A percentile compares a stretch with the other conserved stretches of the same genome.
Conservation (phyloP, 2,329 filamentous ascomycete genomes). For the Trichoderma sp. region DNA sequence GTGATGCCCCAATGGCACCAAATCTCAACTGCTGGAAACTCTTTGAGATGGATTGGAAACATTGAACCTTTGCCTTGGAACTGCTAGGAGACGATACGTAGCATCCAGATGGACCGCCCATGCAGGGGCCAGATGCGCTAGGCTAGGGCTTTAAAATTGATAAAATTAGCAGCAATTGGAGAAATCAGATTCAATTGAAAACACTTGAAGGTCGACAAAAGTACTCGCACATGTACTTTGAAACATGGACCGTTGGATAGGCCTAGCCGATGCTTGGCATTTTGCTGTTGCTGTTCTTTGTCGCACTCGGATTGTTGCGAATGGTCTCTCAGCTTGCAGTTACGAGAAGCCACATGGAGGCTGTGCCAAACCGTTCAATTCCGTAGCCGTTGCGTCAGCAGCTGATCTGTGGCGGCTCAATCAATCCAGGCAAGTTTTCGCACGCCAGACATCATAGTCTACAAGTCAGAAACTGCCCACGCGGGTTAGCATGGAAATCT, state of each 20-base stretch:
- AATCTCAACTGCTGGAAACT: neutral
- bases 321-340: neutral
- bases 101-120: neutral
- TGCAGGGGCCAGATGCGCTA: slow-evolving; percentile 10
- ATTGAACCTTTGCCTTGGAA: neutral
- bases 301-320: neutral
- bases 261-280: neutral
- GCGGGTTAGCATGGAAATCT: neutral
- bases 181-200: neutral
- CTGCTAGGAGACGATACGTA: neutral
- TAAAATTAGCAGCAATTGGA: slow-evolving; percentile 13
- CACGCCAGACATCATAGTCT: neutral
- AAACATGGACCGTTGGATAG: neutral
- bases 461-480: neutral
- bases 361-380: neutral
- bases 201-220: neutral
- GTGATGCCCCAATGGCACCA: neutral
- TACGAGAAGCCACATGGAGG: slow-evolving; percentile 4
- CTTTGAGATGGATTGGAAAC: neutral
- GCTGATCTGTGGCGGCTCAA: slow-evolving; percentile 12
- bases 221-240: neutral
- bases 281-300: neutral
- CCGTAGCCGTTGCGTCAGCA: slow-evolving; percentile 7
- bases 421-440: neutral
- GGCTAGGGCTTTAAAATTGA: slow-evolving; percentile 15